These are phyloP conservation scores for Penicillium sclerotigenum DNA, from an alignment of 2,329 filamentous ascomycete species.

Conservation along the genomic window DNA sequence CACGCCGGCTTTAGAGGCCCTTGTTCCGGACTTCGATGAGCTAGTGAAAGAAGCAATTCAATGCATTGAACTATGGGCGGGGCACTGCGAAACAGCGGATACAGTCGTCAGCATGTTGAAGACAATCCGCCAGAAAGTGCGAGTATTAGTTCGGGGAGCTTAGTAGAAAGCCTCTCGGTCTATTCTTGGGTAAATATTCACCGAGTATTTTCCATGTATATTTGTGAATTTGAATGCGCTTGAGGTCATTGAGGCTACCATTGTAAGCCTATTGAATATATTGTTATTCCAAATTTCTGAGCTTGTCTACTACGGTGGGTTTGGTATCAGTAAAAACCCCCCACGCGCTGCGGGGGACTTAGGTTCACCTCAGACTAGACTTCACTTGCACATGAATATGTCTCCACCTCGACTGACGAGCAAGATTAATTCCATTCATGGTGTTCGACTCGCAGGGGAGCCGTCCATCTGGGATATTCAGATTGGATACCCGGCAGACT, in stretches of 20 bases:
- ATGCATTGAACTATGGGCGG: conserved; percentile 13
- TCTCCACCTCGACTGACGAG: conserved; percentile 10
- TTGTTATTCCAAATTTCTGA: background rate
- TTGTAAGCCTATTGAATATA: background rate
- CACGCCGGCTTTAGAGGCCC: conserved; percentile 11
- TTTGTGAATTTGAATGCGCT: background rate
- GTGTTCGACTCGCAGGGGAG: conserved; percentile 32
- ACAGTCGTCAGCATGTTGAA: conserved; percentile 16
- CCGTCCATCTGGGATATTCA: conserved; percentile 35
- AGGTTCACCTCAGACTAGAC: background rate
- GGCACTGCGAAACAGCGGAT: conserved; percentile 13
- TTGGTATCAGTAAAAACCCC: background rate
- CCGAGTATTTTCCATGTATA: background rate
- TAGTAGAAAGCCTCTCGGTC: background rate
- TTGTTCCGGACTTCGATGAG: conserved; percentile 17
- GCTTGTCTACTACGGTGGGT: background rate
- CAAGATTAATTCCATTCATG: conserved; percentile 18
- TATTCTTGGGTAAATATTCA: background rate
- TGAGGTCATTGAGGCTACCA: background rate
- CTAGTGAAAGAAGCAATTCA: conserved; percentile 13
- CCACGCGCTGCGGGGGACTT: background rate
- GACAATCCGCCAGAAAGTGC: conserved; percentile 15
- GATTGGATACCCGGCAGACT: conserved; percentile 12
- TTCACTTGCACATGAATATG: background rate
- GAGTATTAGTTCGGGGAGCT: background rate